Evolutionary conservation across 805 yeast genomes (phyloP).

Genomic region (Lachancea fermentati): DNA sequence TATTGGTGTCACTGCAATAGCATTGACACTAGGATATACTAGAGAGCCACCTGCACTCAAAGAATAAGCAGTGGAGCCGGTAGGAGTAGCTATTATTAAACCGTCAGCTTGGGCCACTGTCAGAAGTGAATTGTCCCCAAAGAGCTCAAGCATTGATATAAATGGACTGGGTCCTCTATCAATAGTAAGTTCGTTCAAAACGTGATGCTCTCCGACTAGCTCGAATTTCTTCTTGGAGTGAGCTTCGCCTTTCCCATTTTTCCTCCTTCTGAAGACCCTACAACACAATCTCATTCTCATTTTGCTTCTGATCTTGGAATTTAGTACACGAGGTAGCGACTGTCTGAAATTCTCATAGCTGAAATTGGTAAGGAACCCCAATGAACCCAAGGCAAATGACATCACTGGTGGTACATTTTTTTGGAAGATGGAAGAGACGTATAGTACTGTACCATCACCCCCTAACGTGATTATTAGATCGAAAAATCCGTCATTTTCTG

Average conservation of each 20-base stretch:
- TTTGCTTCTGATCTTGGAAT: constrained; percentile 68
- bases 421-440: constrained; percentile 83
- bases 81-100: constrained; percentile 85
- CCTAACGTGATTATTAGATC: constrained; percentile 87
- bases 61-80: constrained; percentile 95
- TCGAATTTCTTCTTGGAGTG: constrained; percentile 39
- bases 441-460: constrained; percentile 94
- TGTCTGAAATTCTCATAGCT: constrained; percentile 66
- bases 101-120: constrained; percentile 96
- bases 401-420: constrained; percentile 85
- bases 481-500: constrained; percentile 38
- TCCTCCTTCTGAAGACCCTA: constrained; percentile 48
- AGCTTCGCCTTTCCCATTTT: constrained; percentile 33
- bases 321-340: constrained; percentile 51
- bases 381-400: constrained; percentile 81
- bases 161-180: constrained; percentile 94
- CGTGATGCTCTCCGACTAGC: constrained; percentile 57
- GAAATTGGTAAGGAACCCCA: constrained; percentile 89
- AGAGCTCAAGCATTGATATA: constrained; percentile 82
- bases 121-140: constrained; percentile 77
- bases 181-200: constrained; percentile 81
- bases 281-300: constrained; percentile 86
- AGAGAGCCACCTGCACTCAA: constrained; percentile 92
- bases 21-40: constrained; percentile 91
- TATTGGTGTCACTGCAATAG: constrained; percentile 88